These are phyloP conservation scores for Monosporascus ibericus DNA, from an alignment of 2,329 filamentous ascomycete genomes.

Conservation along the genomic window DNA sequence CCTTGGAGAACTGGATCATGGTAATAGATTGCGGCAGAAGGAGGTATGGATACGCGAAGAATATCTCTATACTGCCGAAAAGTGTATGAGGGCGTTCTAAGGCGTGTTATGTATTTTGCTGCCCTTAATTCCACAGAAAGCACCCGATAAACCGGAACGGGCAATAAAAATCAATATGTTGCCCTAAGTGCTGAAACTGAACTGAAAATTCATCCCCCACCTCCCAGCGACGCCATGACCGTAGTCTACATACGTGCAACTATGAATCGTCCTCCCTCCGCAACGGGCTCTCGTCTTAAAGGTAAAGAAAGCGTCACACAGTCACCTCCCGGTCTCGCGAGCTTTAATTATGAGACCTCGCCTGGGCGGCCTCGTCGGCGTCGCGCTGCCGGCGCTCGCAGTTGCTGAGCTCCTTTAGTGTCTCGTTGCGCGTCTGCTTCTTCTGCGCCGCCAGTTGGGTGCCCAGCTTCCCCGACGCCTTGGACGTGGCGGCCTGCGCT, in stretches of 20 bases:
- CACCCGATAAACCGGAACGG: neutral
- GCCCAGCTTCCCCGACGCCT: conserved; percentile 61
- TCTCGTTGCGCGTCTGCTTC: conserved; percentile 62
- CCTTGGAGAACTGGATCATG: neutral
- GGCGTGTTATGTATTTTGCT: no score
- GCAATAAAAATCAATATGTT: neutral
- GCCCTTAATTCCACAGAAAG: neutral
- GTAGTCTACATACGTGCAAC: neutral
- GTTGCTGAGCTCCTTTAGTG: conserved; percentile 61
- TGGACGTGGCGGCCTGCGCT: conserved; percentile 48
- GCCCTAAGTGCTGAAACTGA: neutral
- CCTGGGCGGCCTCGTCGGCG: conserved; percentile 55
- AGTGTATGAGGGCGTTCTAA: no score
- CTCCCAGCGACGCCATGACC: no score
- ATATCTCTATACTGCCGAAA: no score
- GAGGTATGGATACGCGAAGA: neutral
- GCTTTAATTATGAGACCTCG: conserved; percentile 51
- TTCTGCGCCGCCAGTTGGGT: conserved; percentile 69
- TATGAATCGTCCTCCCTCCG: neutral
- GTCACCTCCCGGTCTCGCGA: neutral
- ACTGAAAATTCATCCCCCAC: neutral
- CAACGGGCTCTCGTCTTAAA: no score
- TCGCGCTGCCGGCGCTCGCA: conserved; percentile 61
- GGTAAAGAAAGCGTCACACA: no score
- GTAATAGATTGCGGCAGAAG: neutral